Conservation (phyloP, 1,284 basidiomycete species). For the Kwoniella shivajii region DNA sequence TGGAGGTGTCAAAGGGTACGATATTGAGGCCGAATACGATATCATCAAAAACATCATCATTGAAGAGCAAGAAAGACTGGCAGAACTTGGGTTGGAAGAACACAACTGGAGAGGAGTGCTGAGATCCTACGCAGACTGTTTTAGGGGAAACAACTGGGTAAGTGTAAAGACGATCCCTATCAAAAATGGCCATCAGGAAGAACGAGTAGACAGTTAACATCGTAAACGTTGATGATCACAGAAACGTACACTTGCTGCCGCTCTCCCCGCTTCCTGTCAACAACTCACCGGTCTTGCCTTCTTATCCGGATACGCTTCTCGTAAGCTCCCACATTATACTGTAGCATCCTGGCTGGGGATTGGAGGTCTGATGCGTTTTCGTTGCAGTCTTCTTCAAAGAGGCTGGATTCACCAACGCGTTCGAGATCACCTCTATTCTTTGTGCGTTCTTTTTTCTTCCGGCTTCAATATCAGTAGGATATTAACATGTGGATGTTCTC, state of each 20-base stretch:
- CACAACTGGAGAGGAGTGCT: slow-evolving; percentile 13
- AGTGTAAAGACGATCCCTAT: background rate
- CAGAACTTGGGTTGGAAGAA: slow-evolving; percentile 11
- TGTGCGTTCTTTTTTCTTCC: background rate
- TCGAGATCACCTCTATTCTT: slow-evolving; percentile 25
- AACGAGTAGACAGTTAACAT: background rate
- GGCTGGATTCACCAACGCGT: slow-evolving; percentile 25
- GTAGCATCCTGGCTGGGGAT: no score
- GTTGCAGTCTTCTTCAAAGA: slow-evolving; percentile 25
- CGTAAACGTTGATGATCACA: no score
- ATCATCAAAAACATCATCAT: slow-evolving; percentile 25
- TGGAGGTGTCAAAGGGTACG: slow-evolving; percentile 22
- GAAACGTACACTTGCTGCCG: slow-evolving; percentile 21
- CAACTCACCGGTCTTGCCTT: slow-evolving; percentile 29
- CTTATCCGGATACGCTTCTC: slow-evolving; percentile 21
- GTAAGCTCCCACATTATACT: background rate
- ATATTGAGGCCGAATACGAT: slow-evolving; percentile 26
- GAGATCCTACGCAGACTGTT: slow-evolving; percentile 17
- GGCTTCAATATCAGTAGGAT: no score
- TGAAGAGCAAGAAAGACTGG: slow-evolving; percentile 16
- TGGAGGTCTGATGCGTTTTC: no score
- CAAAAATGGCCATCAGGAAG: no score
- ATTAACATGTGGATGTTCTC: no score
- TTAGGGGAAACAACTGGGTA: slow-evolving; percentile 19
- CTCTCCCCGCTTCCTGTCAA: slow-evolving; percentile 20